Percentiles rank a stretch among this genome's conserved stretches.
Evolutionary conservation across 805 yeast genomes (phyloP).

Genomic region (Pichia insulana): DNA sequence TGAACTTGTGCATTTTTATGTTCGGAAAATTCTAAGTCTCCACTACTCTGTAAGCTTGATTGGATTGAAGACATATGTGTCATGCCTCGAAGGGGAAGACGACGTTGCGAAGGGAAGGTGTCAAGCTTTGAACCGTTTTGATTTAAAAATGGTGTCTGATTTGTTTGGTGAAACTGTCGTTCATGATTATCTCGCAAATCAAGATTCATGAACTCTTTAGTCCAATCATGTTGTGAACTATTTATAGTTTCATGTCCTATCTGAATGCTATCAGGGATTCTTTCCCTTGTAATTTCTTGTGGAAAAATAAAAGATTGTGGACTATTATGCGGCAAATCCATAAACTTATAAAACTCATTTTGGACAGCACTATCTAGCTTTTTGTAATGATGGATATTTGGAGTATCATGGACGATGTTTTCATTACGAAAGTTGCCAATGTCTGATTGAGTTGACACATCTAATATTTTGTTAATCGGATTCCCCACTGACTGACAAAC

Average conservation of each 20-base stretch:
- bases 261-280: neutral
- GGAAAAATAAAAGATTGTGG: neutral
- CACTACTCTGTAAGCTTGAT: neutral
- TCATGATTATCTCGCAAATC: neutral
- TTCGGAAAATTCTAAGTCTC: neutral
- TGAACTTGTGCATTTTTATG: neutral
- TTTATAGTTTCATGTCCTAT: neutral
- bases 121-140: neutral
- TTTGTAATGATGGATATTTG: neutral
- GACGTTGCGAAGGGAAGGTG: neutral
- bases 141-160: neutral
- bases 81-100: too few species aligned
- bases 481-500: constrained; percentile 2
- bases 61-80: neutral
- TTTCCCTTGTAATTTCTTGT: neutral
- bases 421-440: neutral
- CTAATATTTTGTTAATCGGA: constrained; percentile 4
- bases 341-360: constrained; percentile 1
- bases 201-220: constrained; percentile 1
- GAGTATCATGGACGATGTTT: neutral
- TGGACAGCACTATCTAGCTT: constrained; percentile 1
- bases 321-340: neutral
- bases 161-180: constrained; percentile 1
- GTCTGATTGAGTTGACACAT: neutral
- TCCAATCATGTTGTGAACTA: neutral